Evolutionary conservation across 2,329 filamentous ascomycete species (phyloP), one percentile per base, ranked within the genome.

Genomic region (Epichloe bromicola): DNA sequence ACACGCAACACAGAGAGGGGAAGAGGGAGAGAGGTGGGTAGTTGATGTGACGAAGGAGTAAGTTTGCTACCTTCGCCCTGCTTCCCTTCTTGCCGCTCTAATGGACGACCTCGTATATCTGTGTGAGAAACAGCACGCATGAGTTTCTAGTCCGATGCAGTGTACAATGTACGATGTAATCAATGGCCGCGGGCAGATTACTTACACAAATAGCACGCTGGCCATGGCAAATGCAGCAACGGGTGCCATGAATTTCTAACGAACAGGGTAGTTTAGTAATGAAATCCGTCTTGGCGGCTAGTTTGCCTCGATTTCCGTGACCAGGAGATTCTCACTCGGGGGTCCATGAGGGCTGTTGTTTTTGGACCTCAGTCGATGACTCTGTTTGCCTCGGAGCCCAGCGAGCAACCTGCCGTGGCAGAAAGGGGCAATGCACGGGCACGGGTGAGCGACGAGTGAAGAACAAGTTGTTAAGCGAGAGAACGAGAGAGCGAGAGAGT

Each of bases 141-240:
- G 17, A 40, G 37, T 20, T 41, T 39, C 23, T 46, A 34, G 38
- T 49, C 10, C 45, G 11, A 33, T 46, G 5, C 8, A 3, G 37
- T 5, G 11, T 41, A 20, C 10, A 11, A 11, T 5, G 11, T 12
- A 41, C 10, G 39, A 12, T 20, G 17, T 12, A 6, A 10, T 40
- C 10, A 20, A 19, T 17, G 8, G 17, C 39, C 10, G 2, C 3
- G 26, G 4, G 11, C 20, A 14, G 10, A 46, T 53, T 10, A 20
- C 67, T 58, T 62, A 73, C 64, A 71, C 71, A 52, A 78, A 72
- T 20, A 78, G 63, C 12, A 78, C 60, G 45, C 68, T 65, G 3
- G 75, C 75, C 75, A 78, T 78, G 17, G 72, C 73, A 54, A 76
- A 76, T 39, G 75, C 75, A 17, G 75, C 75, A 20, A 72, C 61